Percentiles rank a stretch among this genome's conserved stretches.
phyloP scores from a whole-genome alignment of 1,284 basidiomycete genomes.

The Exobasidium cylindrosporum region DNA sequence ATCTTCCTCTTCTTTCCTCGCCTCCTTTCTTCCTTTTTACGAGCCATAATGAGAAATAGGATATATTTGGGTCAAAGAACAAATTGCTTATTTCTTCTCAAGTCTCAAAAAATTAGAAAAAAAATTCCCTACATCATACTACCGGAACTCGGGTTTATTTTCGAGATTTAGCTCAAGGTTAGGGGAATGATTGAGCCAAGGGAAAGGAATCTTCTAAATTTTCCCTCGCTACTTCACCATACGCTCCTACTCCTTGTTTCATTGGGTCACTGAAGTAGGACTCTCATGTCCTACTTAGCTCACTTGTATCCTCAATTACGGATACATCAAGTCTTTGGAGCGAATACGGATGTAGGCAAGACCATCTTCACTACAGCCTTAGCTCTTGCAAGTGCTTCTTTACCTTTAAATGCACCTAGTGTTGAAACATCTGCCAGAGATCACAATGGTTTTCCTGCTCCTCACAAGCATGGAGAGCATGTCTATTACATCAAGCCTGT shows the following conservation, averaged over 20 bases:
- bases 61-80: too few species aligned
- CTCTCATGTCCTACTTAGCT: conserved; percentile 6
- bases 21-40: conserved; percentile 3
- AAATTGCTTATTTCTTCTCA: too few species aligned
- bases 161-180: too few species aligned
- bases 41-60: neutral
- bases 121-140: too few species aligned
- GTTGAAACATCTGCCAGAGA: conserved; percentile 3
- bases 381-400: conserved; percentile 32
- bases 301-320: conserved; percentile 32
- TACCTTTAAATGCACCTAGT: conserved; percentile 13
- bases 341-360: conserved; percentile 55
- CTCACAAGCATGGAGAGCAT: conserved; percentile 21
- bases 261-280: too few species aligned
- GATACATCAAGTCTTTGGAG: conserved; percentile 50
- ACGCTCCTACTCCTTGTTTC: too few species aligned
- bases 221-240: too few species aligned
- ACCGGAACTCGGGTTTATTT: too few species aligned
- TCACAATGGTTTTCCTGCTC: neutral
- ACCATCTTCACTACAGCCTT: conserved; percentile 54
- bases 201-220: too few species aligned
- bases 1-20: conserved; percentile 12
- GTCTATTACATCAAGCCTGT: conserved; percentile 53
- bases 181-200: too few species aligned
- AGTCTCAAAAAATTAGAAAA: too few species aligned